Percentiles rank a stretch among this genome's conserved stretches.
phyloP scores from a whole-genome alignment of 208 protist genomes.

The Crithidia acanthocephali region DNA sequence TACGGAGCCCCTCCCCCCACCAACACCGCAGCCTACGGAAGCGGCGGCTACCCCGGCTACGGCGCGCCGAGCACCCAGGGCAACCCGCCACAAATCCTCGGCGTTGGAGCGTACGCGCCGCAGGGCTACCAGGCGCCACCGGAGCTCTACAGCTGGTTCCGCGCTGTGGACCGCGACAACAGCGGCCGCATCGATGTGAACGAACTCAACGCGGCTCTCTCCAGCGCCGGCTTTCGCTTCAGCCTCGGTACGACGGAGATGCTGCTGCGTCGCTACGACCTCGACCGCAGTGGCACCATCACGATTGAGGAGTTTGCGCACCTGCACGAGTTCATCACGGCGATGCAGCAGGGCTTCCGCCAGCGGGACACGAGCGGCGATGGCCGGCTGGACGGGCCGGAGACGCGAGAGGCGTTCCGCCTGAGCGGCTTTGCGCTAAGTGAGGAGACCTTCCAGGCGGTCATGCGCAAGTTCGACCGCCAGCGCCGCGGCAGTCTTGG shows the following conservation, averaged over 20 bases:
- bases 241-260: conserved; percentile 68
- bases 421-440: conserved; percentile 45
- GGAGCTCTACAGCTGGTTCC: conserved; percentile 65
- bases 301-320: conserved; percentile 71
- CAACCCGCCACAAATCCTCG: background rate
- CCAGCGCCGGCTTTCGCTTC: conserved; percentile 57
- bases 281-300: conserved; percentile 57
- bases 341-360: conserved; percentile 62
- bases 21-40: background rate
- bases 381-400: conserved; percentile 53
- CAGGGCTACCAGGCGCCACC: conserved; percentile 8
- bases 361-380: conserved; percentile 46
- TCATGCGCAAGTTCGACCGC: conserved; percentile 81
- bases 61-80: background rate
- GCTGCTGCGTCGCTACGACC: conserved; percentile 78
- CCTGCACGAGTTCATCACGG: conserved; percentile 64
- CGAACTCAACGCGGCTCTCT: conserved; percentile 74
- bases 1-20: conserved; percentile 1
- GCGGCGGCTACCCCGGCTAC: background rate
- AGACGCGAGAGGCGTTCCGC: conserved; percentile 52
- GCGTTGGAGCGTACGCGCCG: conserved; percentile 15
- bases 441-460: conserved; percentile 67
- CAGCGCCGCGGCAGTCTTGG: conserved; percentile 57
- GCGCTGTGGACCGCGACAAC: conserved; percentile 59
- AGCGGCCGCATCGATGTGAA: conserved; percentile 61